Percentiles rank a stretch among this genome's conserved stretches.
These are phyloP conservation scores for Aspergillus tubingensis DNA, from an alignment of 2,329 filamentous ascomycete species.

Conservation along the genomic window DNA sequence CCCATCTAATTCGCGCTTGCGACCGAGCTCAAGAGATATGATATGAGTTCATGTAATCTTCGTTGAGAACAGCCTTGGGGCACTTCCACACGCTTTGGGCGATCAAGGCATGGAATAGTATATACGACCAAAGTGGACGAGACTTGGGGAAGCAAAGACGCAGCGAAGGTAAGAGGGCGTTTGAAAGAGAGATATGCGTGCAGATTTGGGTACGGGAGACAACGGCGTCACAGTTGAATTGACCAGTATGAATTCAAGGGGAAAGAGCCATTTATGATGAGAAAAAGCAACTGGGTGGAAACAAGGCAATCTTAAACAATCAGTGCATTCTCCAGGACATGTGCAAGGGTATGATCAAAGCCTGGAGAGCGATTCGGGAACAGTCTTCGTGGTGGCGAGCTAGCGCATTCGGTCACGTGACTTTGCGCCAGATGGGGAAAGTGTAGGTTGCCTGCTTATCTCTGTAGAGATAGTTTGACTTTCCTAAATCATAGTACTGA, in stretches of 20 bases:
- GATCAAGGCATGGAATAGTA: neutral
- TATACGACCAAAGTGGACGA: neutral
- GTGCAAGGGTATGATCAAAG: neutral
- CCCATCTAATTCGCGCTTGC: constrained; percentile 9
- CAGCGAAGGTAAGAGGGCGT: neutral
- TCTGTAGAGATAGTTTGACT: too few relatives aligned
- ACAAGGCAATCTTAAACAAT: neutral
- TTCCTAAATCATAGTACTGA: too few relatives aligned
- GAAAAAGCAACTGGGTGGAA: neutral
- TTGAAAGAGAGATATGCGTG: neutral
- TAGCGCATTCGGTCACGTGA: neutral
- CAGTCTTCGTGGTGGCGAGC: neutral
- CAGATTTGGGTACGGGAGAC: neutral
- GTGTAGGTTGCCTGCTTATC: too few relatives aligned
- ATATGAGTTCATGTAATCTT: neutral
- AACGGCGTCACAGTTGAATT: neutral
- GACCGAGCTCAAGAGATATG: neutral
- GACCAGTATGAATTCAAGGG: neutral
- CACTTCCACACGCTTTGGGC: neutral
- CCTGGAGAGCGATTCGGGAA: neutral
- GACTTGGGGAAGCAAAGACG: neutral
- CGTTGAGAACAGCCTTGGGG: neutral
- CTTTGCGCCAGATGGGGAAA: neutral
- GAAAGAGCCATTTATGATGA: neutral
- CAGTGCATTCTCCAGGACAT: neutral